Percentiles rank a stretch among this genome's conserved stretches.
phyloP scores from a whole-genome alignment of 495 filamentous ascomycete genomes.

The Penicillium goetzii region DNA sequence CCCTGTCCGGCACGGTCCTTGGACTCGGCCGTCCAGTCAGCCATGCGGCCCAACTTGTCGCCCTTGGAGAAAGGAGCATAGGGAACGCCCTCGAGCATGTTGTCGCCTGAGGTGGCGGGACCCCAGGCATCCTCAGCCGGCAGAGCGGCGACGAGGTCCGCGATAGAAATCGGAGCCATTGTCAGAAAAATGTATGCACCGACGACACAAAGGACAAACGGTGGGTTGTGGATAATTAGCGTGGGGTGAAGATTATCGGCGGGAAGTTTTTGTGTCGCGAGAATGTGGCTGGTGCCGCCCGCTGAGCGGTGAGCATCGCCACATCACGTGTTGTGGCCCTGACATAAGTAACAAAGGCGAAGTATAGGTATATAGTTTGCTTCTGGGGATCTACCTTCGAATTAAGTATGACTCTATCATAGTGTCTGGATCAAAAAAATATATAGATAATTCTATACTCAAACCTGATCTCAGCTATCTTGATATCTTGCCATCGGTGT shows the following conservation, averaged over 20 bases:
- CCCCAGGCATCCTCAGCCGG: slow-evolving; percentile 80
- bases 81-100: slow-evolving; percentile 88
- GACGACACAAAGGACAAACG: slow-evolving; percentile 21
- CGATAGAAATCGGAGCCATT: slow-evolving; percentile 62
- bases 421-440: background rate
- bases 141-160: slow-evolving; percentile 62
- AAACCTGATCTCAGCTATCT: background rate
- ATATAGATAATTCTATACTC: background rate
- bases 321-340: slow-evolving; percentile 21
- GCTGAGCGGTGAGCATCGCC: slow-evolving; percentile 30
- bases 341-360: too few species aligned
- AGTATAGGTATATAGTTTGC: background rate
- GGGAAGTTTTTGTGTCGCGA: slow-evolving; percentile 53
- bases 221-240: slow-evolving; percentile 23
- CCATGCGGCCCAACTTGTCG: slow-evolving; percentile 98
- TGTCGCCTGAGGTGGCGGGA: slow-evolving; percentile 76
- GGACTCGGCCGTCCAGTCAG: slow-evolving; percentile 94
- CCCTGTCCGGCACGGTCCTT: slow-evolving; percentile 84
- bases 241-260: slow-evolving; percentile 39
- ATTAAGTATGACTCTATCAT: background rate
- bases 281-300: slow-evolving; percentile 38
- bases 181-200: slow-evolving; percentile 25
- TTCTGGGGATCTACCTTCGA: background rate
- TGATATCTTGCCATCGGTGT: background rate
- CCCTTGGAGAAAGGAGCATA: slow-evolving; percentile 98